A percentile compares a stretch with the other conserved stretches of the same genome.
Conservation (phyloP, 805 yeast genomes). For the Cyberlindnera petersonii region DNA sequence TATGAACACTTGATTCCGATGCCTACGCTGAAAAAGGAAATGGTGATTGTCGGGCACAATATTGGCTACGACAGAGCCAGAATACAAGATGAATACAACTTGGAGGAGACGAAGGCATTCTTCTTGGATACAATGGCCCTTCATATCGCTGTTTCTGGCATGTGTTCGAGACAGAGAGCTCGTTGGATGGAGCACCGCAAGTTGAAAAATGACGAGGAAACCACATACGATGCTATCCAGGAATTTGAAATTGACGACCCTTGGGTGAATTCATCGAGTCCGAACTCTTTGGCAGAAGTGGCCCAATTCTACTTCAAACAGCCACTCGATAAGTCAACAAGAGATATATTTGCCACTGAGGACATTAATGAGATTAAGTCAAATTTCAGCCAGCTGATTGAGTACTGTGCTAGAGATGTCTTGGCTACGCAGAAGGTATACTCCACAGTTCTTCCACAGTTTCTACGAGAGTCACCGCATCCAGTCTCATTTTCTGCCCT, state of each 20-base stretch:
- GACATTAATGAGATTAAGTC: constrained; percentile 51
- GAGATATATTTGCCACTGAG: constrained; percentile 59
- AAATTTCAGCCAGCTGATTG: constrained; percentile 57
- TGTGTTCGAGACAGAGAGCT: constrained; percentile 88
- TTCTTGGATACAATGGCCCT: constrained; percentile 89
- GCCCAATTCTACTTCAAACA: constrained; percentile 74
- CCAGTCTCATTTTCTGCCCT: constrained; percentile 93
- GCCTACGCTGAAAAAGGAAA: constrained; percentile 43
- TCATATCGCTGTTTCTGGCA: constrained; percentile 86
- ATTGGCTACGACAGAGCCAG: constrained; percentile 89
- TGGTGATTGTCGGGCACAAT: constrained; percentile 83
- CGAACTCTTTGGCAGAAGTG: constrained; percentile 77
- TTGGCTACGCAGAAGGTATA: constrained; percentile 68
- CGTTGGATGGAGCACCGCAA: constrained; percentile 62
- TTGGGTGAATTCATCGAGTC: constrained; percentile 75
- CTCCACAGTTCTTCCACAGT: constrained; percentile 64
- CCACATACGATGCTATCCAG: constrained; percentile 18
- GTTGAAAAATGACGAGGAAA: constrained; percentile 23
- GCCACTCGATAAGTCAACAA: constrained; percentile 56
- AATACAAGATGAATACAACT: constrained; percentile 74
- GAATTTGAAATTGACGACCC: constrained; percentile 57
- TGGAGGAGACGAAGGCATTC: constrained; percentile 65
- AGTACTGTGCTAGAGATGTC: constrained; percentile 86
- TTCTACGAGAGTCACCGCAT: constrained; percentile 71
- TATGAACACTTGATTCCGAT: constrained; percentile 73